Percentiles rank a stretch among this genome's conserved stretches.
phyloP scores from a whole-genome alignment of 2,329 filamentous ascomycete genomes.

The Hysterium pulicare region DNA sequence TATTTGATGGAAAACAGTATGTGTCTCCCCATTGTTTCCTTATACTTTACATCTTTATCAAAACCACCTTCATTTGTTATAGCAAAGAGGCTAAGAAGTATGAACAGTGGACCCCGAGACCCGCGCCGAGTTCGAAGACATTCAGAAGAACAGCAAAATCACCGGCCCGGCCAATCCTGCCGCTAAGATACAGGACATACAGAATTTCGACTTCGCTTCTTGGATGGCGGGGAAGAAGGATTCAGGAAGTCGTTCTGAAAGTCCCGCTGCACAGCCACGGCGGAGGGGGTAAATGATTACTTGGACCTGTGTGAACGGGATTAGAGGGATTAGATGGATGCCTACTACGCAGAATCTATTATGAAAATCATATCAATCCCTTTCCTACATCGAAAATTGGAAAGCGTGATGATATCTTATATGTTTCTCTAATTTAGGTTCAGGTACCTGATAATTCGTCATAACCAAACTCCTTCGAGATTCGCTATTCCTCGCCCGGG shows the following conservation, averaged over 20 bases:
- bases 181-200: constrained; percentile 56
- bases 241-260: background rate
- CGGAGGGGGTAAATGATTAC: background rate
- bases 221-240: constrained; percentile 61
- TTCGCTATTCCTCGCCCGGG: too few relatives aligned
- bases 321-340: too few relatives aligned
- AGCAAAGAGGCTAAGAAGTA: constrained; percentile 9
- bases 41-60: background rate
- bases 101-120: constrained; percentile 89
- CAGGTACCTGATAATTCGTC: too few relatives aligned
- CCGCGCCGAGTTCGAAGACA: constrained; percentile 86
- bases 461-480: too few relatives aligned
- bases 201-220: constrained; percentile 65
- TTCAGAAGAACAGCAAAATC: constrained; percentile 73
- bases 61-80: background rate
- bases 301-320: too few relatives aligned
- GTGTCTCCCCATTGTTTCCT: constrained; percentile 30
- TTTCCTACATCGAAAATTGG: too few relatives aligned
- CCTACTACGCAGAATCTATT: too few relatives aligned
- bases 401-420: too few relatives aligned
- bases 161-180: constrained; percentile 43
- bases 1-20: constrained; percentile 93
- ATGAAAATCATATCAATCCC: too few relatives aligned
- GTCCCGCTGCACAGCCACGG: background rate
- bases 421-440: too few relatives aligned